Conservation (phyloP, 2,329 filamentous ascomycete genomes). For the Microsporum audouinii region DNA sequence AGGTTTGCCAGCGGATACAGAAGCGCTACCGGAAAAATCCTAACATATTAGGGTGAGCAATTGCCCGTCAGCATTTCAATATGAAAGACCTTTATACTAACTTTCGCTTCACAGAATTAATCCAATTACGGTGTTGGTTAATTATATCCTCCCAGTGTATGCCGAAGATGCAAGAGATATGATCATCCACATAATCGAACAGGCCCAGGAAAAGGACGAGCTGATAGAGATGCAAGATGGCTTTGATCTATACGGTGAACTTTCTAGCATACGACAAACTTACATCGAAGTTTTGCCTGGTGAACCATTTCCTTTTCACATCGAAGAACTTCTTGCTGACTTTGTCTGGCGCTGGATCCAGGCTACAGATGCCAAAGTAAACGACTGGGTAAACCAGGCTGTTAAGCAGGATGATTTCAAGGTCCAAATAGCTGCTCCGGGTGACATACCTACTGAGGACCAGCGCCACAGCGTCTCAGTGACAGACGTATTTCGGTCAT, state of each 20-base stretch:
- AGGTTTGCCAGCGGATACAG: constrained; percentile 75
- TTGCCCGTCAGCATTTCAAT: not conserved
- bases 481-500: constrained; percentile 85
- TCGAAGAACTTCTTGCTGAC: constrained; percentile 73
- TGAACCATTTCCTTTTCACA: constrained; percentile 67
- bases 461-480: constrained; percentile 87
- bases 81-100: not conserved
- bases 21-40: constrained; percentile 85
- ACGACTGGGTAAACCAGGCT: constrained; percentile 76
- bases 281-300: constrained; percentile 62
- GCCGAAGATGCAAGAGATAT: constrained; percentile 81
- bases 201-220: constrained; percentile 54
- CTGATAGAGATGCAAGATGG: constrained; percentile 85
- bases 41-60: constrained; percentile 61
- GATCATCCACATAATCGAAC: constrained; percentile 65
- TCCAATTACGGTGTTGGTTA: constrained; percentile 59
- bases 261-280: constrained; percentile 72
- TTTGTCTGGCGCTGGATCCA: constrained; percentile 96
- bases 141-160: constrained; percentile 78
- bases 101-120: constrained; percentile 37
- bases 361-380: constrained; percentile 65
- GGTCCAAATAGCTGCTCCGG: constrained; percentile 54
- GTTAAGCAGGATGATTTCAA: constrained; percentile 83
- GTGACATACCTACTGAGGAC: constrained; percentile 58
- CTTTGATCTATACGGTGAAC: constrained; percentile 82